phyloP scores from a whole-genome alignment of 192 early-diverging fungal genomes.

The Coemansia sp. region DNA sequence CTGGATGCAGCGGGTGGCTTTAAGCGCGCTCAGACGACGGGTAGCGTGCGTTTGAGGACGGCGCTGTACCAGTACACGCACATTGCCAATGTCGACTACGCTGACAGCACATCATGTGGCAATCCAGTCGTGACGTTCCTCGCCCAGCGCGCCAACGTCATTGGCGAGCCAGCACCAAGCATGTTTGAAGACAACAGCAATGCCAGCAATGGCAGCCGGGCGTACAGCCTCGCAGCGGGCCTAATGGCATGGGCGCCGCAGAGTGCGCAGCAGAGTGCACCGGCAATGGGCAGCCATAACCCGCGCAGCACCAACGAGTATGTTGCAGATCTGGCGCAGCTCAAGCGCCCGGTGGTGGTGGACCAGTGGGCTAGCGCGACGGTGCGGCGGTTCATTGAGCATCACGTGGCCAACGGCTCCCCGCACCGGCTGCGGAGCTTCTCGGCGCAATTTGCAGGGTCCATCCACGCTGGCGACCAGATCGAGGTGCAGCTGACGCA shows the following conservation, averaged over 20 bases:
- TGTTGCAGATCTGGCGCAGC: slow-evolving; percentile 81
- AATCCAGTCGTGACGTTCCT: slow-evolving; percentile 87
- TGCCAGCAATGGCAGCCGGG: neutral
- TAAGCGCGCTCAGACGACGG: slow-evolving; percentile 67
- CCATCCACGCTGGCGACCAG: slow-evolving; percentile 81
- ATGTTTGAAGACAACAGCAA: slow-evolving; percentile 75
- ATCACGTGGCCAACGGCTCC: slow-evolving; percentile 82
- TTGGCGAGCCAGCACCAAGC: slow-evolving; percentile 66
- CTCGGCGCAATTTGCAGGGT: slow-evolving; percentile 72
- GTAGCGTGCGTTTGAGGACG: slow-evolving; percentile 62
- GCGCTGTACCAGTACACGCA: slow-evolving; percentile 67
- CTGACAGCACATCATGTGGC: slow-evolving; percentile 64
- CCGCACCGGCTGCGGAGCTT: slow-evolving; percentile 80
- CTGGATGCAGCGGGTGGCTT: slow-evolving; percentile 61
- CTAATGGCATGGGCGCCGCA: slow-evolving; percentile 3
- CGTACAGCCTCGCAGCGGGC: slow-evolving; percentile 8
- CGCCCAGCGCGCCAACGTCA: slow-evolving; percentile 43
- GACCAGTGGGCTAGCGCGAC: slow-evolving; percentile 90
- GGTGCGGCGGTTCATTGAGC: slow-evolving; percentile 87
- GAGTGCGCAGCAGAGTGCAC: slow-evolving; percentile 81
- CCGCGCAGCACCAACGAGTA: slow-evolving; percentile 93
- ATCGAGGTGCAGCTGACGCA: slow-evolving; percentile 84
- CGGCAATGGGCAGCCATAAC: slow-evolving; percentile 81
- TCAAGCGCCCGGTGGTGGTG: slow-evolving; percentile 85
- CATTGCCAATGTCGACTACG: slow-evolving; percentile 75